A percentile compares a stretch with the other conserved stretches of the same genome.
phyloP scores from a whole-genome alignment of 2,329 filamentous ascomycete genomes.

The Aureobasidium sp. region DNA sequence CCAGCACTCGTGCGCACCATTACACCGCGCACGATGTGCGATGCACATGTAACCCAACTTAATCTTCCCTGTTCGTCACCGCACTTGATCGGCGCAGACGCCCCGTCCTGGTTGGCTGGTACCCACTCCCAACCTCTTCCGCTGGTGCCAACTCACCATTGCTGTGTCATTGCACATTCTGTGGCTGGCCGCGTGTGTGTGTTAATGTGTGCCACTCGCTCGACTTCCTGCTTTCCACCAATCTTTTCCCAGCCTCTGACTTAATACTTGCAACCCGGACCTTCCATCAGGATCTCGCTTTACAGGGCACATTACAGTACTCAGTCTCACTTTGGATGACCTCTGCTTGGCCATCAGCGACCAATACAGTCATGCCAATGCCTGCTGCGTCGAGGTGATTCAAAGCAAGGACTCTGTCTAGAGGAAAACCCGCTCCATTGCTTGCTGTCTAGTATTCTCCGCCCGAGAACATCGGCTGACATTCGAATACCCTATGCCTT shows the following conservation, averaged over 20 bases:
- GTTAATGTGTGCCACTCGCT: not conserved
- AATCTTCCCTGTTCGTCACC: constrained; percentile 8
- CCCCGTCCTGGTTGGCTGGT: not conserved
- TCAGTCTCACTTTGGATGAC: no score
- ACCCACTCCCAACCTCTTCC: not conserved
- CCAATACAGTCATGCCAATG: not conserved
- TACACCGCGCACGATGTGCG: not conserved
- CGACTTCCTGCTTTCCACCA: not conserved
- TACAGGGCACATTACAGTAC: not conserved
- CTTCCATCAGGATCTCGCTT: no score
- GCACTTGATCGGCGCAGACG: constrained; percentile 6
- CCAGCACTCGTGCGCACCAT: not conserved
- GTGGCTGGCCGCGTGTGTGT: constrained; percentile 9
- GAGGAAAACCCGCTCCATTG: not conserved
- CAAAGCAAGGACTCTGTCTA: no score
- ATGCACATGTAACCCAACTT: constrained; percentile 11
- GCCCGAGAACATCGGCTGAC: no score
- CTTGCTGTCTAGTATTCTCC: not conserved
- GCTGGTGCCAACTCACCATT: constrained; percentile 9
- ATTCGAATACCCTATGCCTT: no score
- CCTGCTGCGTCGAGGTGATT: not conserved
- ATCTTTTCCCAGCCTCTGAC: constrained; percentile 1
- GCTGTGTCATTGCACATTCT: not conserved
- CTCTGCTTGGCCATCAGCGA: no score
- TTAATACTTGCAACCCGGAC: not conserved